These are phyloP conservation scores for Clathrus columnatus DNA, from an alignment of 768 basidiomycete genomes.

Conservation along the genomic window DNA sequence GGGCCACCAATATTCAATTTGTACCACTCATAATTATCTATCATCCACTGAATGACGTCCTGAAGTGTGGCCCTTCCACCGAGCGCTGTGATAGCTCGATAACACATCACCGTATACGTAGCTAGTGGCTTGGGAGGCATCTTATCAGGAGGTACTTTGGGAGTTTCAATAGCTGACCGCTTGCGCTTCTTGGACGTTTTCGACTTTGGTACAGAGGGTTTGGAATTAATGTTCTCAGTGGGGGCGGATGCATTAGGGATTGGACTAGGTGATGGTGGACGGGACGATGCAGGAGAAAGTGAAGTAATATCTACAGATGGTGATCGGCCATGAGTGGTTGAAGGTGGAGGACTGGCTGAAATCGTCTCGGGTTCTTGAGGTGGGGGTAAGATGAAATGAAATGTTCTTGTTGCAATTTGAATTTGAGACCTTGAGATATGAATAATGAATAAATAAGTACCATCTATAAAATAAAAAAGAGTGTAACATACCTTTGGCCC, in stretches of 20 bases:
- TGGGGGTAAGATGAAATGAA: constrained; percentile 93
- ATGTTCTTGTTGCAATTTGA: constrained; percentile 94
- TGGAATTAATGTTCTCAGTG: constrained; percentile 31
- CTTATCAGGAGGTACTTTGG: constrained; percentile 31
- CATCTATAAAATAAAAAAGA: constrained; percentile 13
- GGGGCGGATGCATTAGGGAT: constrained; percentile 30
- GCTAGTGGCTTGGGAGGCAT: constrained; percentile 84
- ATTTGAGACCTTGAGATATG: constrained; percentile 10
- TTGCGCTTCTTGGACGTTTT: constrained; percentile 48
- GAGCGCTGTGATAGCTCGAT: constrained; percentile 74
- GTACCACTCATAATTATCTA: constrained; percentile 85
- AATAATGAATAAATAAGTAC: background rate
- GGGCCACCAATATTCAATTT: constrained; percentile 70
- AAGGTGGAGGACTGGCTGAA: constrained; percentile 70
- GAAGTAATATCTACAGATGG: constrained; percentile 79
- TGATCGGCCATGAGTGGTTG: constrained; percentile 53
- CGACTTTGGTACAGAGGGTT: constrained; percentile 42
- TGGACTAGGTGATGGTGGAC: constrained; percentile 46
- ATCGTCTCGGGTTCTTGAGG: constrained; percentile 71
- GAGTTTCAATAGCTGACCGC: constrained; percentile 29
- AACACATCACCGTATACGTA: constrained; percentile 89
- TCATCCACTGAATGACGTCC: constrained; percentile 89
- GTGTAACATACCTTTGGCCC: constrained; percentile 57
- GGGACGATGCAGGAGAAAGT: constrained; percentile 73
- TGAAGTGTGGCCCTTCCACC: constrained; percentile 84